phyloP scores from a whole-genome alignment of 2,329 filamentous ascomycete species.

The Sporothrix globosa region DNA sequence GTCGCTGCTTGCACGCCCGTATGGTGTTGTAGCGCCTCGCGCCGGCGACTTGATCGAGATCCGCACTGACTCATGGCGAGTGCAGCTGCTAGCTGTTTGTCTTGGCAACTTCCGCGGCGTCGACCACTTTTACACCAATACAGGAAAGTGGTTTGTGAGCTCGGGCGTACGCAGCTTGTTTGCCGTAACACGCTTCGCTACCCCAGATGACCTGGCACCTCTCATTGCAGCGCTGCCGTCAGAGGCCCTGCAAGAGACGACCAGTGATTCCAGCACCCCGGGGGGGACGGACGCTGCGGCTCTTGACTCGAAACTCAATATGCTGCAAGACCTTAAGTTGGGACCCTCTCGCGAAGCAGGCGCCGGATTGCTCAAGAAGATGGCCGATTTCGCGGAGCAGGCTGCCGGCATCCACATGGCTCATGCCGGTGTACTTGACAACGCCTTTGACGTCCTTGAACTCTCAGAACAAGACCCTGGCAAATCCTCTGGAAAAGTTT shows the following conservation, averaged over 20 bases:
- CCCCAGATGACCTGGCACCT: conserved; percentile 48
- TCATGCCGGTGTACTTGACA: conserved; percentile 54
- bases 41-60: conserved; percentile 59
- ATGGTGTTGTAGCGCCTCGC: conserved; percentile 39
- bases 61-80: conserved; percentile 40
- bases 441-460: conserved; percentile 48
- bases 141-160: conserved; percentile 57
- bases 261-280: neutral
- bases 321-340: conserved; percentile 48
- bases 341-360: conserved; percentile 51
- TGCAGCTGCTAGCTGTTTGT: conserved; percentile 56
- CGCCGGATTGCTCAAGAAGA: conserved; percentile 50
- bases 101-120: conserved; percentile 55
- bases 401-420: conserved; percentile 53
- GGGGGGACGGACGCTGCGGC: neutral
- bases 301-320: conserved; percentile 42
- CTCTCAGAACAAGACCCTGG: neutral
- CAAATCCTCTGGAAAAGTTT: too few relatives aligned
- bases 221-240: conserved; percentile 47
- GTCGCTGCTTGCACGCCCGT: conserved; percentile 32
- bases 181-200: conserved; percentile 53
- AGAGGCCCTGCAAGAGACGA: conserved; percentile 25
- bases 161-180: conserved; percentile 53
- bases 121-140: conserved; percentile 59
- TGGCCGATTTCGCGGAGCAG: conserved; percentile 51